A percentile compares a stretch with the other conserved stretches of the same genome.
These are phyloP conservation scores for Phytophthora vignae DNA, from an alignment of 352 stramenopile genomes.

Conservation along the genomic window DNA sequence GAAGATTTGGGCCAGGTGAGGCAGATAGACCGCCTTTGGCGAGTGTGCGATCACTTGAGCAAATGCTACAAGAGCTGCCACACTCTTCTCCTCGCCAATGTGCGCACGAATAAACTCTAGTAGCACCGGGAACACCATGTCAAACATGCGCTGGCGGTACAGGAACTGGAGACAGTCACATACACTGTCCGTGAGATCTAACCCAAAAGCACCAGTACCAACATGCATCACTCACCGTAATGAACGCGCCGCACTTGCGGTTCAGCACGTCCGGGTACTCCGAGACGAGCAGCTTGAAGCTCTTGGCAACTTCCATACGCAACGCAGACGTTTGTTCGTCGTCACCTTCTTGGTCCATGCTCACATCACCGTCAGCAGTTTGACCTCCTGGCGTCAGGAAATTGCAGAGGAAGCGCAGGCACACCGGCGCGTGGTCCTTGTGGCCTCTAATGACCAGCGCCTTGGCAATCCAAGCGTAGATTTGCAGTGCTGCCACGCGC, in stretches of 20 bases:
- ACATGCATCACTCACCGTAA: slow-evolving; percentile 60
- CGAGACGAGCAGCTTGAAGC: slow-evolving; percentile 81
- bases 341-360: slow-evolving; percentile 34
- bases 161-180: slow-evolving; percentile 57
- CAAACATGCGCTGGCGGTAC: slow-evolving; percentile 83
- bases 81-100: slow-evolving; percentile 45
- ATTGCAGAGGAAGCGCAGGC: slow-evolving; percentile 73
- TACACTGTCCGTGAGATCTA: slow-evolving; percentile 1
- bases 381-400: slow-evolving; percentile 55
- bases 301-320: slow-evolving; percentile 81
- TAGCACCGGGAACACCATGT: slow-evolving; percentile 76
- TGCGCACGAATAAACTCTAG: slow-evolving; percentile 70
- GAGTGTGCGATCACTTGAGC: slow-evolving; percentile 86
- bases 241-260: slow-evolving; percentile 82
- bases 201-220: neutral
- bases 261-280: slow-evolving; percentile 86
- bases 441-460: slow-evolving; percentile 83
- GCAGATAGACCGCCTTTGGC: slow-evolving; percentile 80
- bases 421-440: slow-evolving; percentile 69
- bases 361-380: slow-evolving; percentile 35
- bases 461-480: slow-evolving; percentile 89
- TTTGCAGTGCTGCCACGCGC: slow-evolving; percentile 75
- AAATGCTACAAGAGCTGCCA: slow-evolving; percentile 78
- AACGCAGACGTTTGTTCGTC: slow-evolving; percentile 38
- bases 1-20: slow-evolving; percentile 81